These are phyloP conservation scores for Salix purpurea DNA, from an alignment of 345 rosid genomes.

Conservation along the genomic window DNA sequence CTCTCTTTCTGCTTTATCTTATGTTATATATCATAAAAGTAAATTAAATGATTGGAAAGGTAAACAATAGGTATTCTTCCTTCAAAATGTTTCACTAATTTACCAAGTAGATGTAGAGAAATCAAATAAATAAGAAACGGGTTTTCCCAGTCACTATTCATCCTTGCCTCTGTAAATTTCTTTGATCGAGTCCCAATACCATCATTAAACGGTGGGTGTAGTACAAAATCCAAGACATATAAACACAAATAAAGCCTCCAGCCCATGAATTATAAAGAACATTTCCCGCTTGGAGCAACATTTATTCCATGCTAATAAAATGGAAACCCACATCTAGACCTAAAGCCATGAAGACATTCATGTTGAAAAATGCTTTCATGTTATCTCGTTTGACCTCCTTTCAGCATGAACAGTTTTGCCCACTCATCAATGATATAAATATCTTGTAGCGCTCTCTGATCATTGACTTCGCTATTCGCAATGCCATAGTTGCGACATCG, in stretches of 20 bases:
- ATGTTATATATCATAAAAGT: too few species aligned
- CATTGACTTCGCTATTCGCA: background rate
- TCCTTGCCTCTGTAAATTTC: too few species aligned
- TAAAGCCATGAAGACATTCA: background rate
- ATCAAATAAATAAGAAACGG: too few species aligned
- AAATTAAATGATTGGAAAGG: too few species aligned
- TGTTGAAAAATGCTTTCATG: background rate
- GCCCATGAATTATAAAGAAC: background rate
- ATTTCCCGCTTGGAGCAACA: background rate
- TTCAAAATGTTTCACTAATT: too few species aligned
- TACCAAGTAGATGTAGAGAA: too few species aligned
- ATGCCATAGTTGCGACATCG: constrained; percentile 13
- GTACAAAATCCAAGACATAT: background rate
- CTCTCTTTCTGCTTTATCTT: too few species aligned
- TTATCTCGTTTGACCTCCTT: background rate
- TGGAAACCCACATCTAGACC: too few species aligned
- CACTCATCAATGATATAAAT: background rate
- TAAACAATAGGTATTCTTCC: too few species aligned
- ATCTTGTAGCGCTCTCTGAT: constrained; percentile 2
- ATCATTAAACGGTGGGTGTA: background rate
- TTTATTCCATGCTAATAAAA: too few species aligned
- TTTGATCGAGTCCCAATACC: background rate
- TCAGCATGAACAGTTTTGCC: background rate
- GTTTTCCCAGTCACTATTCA: too few species aligned
- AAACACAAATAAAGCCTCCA: background rate